Evolutionary conservation across 2,329 filamentous ascomycete species (phyloP), one percentile per base, ranked within the genome.

Genomic region (Arthrobotrys musiformis): DNA sequence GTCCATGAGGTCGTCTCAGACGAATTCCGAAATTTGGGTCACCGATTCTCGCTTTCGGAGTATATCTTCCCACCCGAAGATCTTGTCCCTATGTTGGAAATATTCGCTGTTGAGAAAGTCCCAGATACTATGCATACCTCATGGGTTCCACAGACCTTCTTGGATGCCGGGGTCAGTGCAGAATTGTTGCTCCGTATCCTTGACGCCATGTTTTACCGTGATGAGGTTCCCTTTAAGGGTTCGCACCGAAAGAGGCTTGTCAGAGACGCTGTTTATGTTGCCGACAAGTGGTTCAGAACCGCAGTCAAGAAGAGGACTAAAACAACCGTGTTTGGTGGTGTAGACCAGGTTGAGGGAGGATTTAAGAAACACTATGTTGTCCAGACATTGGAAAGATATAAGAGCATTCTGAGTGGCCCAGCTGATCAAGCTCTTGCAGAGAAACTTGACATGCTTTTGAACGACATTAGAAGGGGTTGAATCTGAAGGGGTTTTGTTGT

Each of bases 1-100:
- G 90, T 92, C 0, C 94, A 92, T 84, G 92, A 94, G 83, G 86
- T 87, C 1, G 87, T 95, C 2, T 87, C 90, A 3, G 86, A 86
- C 79, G 87, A 88, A 81, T 86, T 92, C 48, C 87, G 89, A 76
- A 87, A 88, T 70, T 90, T 91, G 81, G 89, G 89, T 33, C 88
- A 90, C 81, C 88, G 89, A 48, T 89, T 90, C 15, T 88, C 88
- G 8, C 86, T 89, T 22, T 89, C 90, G 82, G 89, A 89, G 81
- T 88, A 89, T 79, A 88, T 91, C 69, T 91, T 92, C 84, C 89
- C 89, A 0, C 63, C 56, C 19, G 76, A 78, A 17, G 80, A 81
- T 1, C 85, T 92, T 0, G 85, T 92, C 9, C 88, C 88, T 0
- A 86, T 90, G 77, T 83, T 92, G 6, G 90, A 90, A 82, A 86